A percentile compares a stretch with the other conserved stretches of the same genome.
phyloP scores from a whole-genome alignment of 208 protist genomes.

The Polymyxa betae region DNA sequence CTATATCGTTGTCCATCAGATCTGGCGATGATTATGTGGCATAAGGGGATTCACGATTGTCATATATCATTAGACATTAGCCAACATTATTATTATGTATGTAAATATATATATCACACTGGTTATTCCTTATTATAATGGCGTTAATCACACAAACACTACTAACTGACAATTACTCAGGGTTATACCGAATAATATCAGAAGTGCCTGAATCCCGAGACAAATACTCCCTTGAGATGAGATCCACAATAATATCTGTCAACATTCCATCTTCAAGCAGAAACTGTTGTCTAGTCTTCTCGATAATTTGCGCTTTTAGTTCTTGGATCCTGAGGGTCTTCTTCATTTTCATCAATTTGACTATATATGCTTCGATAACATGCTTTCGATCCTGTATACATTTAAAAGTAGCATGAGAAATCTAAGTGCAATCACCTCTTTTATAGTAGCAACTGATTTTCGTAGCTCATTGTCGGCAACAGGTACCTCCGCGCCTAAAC shows the following conservation, averaged over 20 bases:
- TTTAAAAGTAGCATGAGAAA: background rate
- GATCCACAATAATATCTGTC: background rate
- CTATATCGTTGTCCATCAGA: no score
- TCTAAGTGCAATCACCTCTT: background rate
- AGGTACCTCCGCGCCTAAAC: background rate
- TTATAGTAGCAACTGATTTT: background rate
- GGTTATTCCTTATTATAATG: no score
- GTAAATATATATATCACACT: no score
- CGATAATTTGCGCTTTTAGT: background rate
- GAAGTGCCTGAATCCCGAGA: background rate
- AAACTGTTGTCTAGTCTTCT: background rate
- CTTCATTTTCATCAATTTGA: background rate
- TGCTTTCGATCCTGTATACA: background rate
- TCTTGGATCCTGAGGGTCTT: background rate
- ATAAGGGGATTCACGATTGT: no score
- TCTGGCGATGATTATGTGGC: no score
- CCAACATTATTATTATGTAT: no score
- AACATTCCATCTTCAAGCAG: background rate
- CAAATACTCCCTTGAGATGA: slow-evolving; percentile 27
- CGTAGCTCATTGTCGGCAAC: background rate
- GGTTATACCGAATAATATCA: background rate
- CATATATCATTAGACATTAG: no score
- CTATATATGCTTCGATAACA: slow-evolving; percentile 29
- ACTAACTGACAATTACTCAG: no score
- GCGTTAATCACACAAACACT: no score